Conservation (phyloP, 2,329 filamentous ascomycete genomes). For the Aspergillus oerlinghausenensis region DNA sequence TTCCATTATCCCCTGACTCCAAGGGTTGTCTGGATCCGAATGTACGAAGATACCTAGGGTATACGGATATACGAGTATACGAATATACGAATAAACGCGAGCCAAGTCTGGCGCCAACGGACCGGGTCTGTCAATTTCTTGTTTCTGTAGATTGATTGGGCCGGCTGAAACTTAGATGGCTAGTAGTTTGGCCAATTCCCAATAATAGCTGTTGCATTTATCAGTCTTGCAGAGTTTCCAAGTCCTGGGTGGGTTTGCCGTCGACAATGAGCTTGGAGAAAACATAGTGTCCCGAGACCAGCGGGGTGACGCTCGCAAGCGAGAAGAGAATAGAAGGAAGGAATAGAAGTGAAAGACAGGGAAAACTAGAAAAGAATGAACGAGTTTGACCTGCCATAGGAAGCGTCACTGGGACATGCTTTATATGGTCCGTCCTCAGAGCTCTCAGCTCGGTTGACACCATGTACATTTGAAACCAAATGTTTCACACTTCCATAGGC, state of each 20-base stretch:
- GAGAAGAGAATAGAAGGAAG: neutral
- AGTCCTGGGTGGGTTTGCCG: conserved; percentile 2
- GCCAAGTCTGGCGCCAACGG: no score
- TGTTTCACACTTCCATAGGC: neutral
- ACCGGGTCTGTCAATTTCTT: no score
- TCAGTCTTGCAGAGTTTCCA: no score
- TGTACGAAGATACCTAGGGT: no score
- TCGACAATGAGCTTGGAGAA: conserved; percentile 13
- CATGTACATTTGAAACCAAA: neutral
- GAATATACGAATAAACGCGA: no score
- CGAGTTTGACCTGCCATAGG: neutral
- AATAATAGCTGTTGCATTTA: no score
- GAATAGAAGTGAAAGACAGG: neutral
- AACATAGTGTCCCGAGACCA: conserved; percentile 12
- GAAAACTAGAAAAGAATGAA: neutral
- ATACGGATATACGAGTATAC: no score
- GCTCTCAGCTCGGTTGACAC: neutral
- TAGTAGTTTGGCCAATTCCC: no score
- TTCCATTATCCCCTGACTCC: no score
- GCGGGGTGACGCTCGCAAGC: neutral
- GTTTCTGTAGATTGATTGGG: no score
- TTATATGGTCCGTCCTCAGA: neutral
- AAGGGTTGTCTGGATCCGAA: no score
- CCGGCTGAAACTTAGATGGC: no score
- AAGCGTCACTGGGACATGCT: neutral